Conservation (phyloP, 257 asterid genomes). For the Parsonsia alboflavescens region DNA sequence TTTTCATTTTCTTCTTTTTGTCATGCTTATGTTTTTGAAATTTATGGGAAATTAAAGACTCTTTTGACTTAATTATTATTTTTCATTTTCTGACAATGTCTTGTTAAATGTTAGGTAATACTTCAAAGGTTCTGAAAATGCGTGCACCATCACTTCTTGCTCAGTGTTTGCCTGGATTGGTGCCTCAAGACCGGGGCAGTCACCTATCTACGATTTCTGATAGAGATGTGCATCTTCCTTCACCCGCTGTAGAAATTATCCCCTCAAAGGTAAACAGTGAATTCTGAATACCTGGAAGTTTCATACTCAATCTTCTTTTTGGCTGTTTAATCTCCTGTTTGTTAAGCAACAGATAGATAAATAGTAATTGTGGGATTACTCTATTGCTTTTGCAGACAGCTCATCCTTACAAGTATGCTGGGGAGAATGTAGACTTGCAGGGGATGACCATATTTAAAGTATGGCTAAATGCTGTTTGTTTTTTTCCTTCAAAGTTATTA, state of each 20-base stretch:
- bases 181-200: conserved; percentile 27
- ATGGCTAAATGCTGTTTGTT: background rate
- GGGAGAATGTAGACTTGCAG: conserved; percentile 31
- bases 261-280: conserved; percentile 27
- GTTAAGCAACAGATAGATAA: background rate
- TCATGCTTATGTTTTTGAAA: background rate
- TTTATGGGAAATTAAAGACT: background rate
- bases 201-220: conserved; percentile 22
- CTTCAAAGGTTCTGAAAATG: conserved; percentile 12
- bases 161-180: conserved; percentile 37
- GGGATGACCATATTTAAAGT: conserved; percentile 31
- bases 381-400: conserved; percentile 18
- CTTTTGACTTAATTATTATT: background rate
- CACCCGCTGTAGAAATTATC: conserved; percentile 37
- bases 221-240: conserved; percentile 31
- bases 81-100: background rate
- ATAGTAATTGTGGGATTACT: background rate
- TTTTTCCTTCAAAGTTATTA: background rate
- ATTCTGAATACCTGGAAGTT: background rate
- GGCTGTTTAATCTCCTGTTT: background rate
- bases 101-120: conserved; percentile 2
- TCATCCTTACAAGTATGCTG: conserved; percentile 29
- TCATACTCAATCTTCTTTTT: background rate
- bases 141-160: conserved; percentile 34
- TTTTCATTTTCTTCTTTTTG: background rate